These are phyloP conservation scores for Curvularia verruculosa DNA, from an alignment of 2,329 filamentous ascomycete genomes.

Conservation along the genomic window DNA sequence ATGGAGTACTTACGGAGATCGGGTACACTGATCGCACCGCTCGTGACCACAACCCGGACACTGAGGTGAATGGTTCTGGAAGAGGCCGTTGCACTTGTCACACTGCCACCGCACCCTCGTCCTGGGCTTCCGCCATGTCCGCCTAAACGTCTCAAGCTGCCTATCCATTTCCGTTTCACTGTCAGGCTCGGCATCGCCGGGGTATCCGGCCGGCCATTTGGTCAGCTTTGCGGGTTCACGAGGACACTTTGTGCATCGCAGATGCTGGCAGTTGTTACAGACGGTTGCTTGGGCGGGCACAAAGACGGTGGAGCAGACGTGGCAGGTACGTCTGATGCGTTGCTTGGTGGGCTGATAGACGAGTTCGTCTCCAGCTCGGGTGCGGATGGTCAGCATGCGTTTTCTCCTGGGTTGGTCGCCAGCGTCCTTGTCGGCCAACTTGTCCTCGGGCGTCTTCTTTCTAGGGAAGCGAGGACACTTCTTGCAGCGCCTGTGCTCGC, in stretches of 20 bases:
- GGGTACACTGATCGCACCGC: conserved; percentile 65
- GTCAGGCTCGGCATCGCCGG: conserved; percentile 61
- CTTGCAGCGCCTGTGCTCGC: conserved; percentile 80
- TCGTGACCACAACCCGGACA: conserved; percentile 67
- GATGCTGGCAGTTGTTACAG: conserved; percentile 73
- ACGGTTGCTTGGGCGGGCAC: conserved; percentile 57
- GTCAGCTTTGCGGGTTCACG: conserved; percentile 75
- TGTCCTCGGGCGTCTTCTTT: conserved; percentile 59
- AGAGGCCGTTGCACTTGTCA: conserved; percentile 66
- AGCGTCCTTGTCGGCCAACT: conserved; percentile 31
- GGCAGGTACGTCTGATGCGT: conserved; percentile 76
- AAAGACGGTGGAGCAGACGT: conserved; percentile 73
- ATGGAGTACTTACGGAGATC: conserved; percentile 53
- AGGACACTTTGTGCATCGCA: conserved; percentile 80
- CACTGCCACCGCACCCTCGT: conserved; percentile 59
- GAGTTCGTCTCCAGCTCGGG: conserved; percentile 70
- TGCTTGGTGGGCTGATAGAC: conserved; percentile 74
- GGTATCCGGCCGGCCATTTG: conserved; percentile 73
- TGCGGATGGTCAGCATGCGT: conserved; percentile 66
- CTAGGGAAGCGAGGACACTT: conserved; percentile 78
- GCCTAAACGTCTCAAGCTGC: conserved; percentile 35
- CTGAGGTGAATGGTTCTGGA: conserved; percentile 59
- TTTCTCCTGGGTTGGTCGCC: conserved; percentile 57
- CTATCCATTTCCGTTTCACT: conserved; percentile 42
- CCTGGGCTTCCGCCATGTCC: conserved; percentile 54